Evolutionary conservation across 805 yeast species (phyloP).

Genomic region (Saccharomyces paradoxus): DNA sequence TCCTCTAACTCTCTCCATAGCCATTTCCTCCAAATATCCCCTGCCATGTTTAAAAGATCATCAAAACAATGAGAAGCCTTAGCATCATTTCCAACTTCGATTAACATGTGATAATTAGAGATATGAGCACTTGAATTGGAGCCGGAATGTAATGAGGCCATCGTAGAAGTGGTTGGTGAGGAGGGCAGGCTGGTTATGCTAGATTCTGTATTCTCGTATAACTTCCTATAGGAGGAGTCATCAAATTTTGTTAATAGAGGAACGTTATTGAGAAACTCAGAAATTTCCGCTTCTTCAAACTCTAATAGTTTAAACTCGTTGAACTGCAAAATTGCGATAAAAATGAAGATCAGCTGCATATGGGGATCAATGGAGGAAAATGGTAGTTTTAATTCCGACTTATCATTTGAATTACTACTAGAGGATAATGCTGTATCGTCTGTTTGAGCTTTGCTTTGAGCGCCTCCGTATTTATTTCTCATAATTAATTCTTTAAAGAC

Average conservation of each 20-base stretch:
- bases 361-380: conserved; percentile 60
- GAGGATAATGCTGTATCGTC: not conserved
- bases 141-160: conserved; percentile 3
- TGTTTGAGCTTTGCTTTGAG: conserved; percentile 1
- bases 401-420: not conserved
- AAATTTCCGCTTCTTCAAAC: conserved; percentile 82
- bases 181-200: conserved; percentile 2
- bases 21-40: conserved; percentile 85
- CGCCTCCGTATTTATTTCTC: conserved; percentile 19
- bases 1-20: conserved; percentile 54
- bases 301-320: conserved; percentile 73
- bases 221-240: conserved; percentile 24
- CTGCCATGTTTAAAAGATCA: conserved; percentile 66
- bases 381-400: conserved; percentile 11
- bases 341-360: conserved; percentile 64
- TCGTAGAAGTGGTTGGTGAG: conserved; percentile 6
- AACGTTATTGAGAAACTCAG: conserved; percentile 59
- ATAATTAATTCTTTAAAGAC: conserved; percentile 24
- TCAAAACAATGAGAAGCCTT: conserved; percentile 55
- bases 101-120: conserved; percentile 19
- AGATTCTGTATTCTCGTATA: conserved; percentile 9
- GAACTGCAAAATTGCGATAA: conserved; percentile 71
- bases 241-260: conserved; percentile 30
- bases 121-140: not conserved
- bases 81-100: conserved; percentile 34